Evolutionary conservation across 768 basidiomycete genomes (phyloP).

Genomic region (Sporobolomyces phaffii): DNA sequence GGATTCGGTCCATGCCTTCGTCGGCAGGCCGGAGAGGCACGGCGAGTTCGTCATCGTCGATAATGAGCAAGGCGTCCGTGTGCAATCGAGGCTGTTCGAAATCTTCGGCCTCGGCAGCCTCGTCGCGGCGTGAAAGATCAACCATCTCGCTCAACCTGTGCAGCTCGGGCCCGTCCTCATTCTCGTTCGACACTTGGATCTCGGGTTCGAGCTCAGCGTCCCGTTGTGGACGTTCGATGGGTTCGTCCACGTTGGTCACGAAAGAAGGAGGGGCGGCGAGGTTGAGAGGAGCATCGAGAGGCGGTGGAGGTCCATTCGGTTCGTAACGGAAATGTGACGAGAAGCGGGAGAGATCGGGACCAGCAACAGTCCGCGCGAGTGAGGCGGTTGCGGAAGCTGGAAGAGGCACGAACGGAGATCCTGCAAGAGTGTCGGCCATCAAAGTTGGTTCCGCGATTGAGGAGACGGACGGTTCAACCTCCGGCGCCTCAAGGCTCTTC

Average conservation of each 20-base stretch:
- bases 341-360: slow-evolving; percentile 13
- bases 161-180: background rate
- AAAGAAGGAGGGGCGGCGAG: background rate
- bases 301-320: background rate
- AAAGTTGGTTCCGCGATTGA: background rate
- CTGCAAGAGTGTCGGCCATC: background rate
- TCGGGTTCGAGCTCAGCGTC: slow-evolving; percentile 13
- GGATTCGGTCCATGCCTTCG: too few relatives aligned
- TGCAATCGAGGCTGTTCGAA: too few relatives aligned
- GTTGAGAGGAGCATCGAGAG: slow-evolving; percentile 4
- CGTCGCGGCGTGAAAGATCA: background rate
- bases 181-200: background rate
- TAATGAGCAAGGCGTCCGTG: background rate
- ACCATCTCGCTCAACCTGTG: background rate
- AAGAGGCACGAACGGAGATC: slow-evolving; percentile 2
- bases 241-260: slow-evolving; percentile 6
- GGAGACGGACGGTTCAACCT: background rate
- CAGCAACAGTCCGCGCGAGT: background rate
- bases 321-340: slow-evolving; percentile 19
- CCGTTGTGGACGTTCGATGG: background rate
- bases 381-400: background rate
- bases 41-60: slow-evolving; percentile 25
- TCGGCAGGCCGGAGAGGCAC: background rate
- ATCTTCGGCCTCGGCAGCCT: background rate
- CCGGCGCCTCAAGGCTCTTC: background rate